Percentiles rank a stretch among this genome's conserved stretches.
These are phyloP conservation scores for Boletellus deceptivus DNA, from an alignment of 1,284 basidiomycete species.

Conservation along the genomic window DNA sequence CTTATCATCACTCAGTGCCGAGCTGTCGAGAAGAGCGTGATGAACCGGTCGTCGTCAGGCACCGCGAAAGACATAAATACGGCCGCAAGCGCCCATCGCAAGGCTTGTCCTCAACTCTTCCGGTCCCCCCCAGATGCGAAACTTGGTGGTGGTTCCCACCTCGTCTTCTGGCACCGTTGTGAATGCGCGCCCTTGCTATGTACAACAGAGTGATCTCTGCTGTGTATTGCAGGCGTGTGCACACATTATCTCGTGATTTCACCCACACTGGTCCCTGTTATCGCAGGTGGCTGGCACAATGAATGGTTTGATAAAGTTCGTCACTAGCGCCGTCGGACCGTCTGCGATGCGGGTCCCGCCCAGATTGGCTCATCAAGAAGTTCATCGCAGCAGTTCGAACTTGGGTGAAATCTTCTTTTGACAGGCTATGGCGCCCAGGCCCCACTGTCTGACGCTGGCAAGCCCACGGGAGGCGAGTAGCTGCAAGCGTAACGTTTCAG, in stretches of 20 bases:
- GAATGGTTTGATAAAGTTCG: too few relatives aligned
- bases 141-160: neutral
- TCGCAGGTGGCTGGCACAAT: neutral
- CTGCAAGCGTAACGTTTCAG: neutral
- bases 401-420: too few relatives aligned
- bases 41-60: neutral
- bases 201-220: constrained; percentile 24
- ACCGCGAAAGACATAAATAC: neutral
- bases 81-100: neutral
- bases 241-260: constrained; percentile 12
- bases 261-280: neutral
- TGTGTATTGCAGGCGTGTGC: constrained; percentile 31
- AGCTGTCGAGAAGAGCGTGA: neutral
- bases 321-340: too few relatives aligned
- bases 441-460: neutral
- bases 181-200: constrained; percentile 29
- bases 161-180: neutral
- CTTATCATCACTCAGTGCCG: neutral
- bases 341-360: too few relatives aligned
- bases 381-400: too few relatives aligned
- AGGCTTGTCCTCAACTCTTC: neutral
- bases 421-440: too few relatives aligned
- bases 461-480: neutral
- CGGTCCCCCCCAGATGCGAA: neutral
- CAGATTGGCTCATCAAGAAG: too few relatives aligned